Evolutionary conservation across 2,329 filamentous ascomycete genomes (phyloP).

Genomic region (Leptodontidium sp.): DNA sequence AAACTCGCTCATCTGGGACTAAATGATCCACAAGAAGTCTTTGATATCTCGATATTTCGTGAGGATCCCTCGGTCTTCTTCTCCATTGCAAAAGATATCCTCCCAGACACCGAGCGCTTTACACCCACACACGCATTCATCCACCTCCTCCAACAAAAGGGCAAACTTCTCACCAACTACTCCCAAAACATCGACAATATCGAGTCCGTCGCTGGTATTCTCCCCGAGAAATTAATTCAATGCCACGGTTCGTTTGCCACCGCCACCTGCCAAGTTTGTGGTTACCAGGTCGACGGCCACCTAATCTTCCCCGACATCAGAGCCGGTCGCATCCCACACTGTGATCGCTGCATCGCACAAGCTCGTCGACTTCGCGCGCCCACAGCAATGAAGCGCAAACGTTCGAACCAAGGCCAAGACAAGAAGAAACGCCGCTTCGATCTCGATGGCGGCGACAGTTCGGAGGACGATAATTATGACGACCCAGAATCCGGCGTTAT

Average conservation of each 20-base stretch:
- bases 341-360: slow-evolving; percentile 71
- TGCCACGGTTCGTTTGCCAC: slow-evolving; percentile 97
- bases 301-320: slow-evolving; percentile 82
- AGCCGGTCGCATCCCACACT: slow-evolving; percentile 78
- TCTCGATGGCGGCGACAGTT: slow-evolving; percentile 35
- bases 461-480: slow-evolving; percentile 60
- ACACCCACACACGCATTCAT: slow-evolving; percentile 97
- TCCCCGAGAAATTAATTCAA: slow-evolving; percentile 84
- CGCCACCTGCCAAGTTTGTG: slow-evolving; percentile 86
- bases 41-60: slow-evolving; percentile 87
- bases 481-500: slow-evolving; percentile 79
- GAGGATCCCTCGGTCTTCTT: slow-evolving; percentile 92
- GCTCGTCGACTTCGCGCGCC: slow-evolving; percentile 59
- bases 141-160: slow-evolving; percentile 83
- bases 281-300: slow-evolving; percentile 76
- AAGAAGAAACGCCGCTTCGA: slow-evolving; percentile 48
- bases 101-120: slow-evolving; percentile 81
- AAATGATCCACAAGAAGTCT: slow-evolving; percentile 89
- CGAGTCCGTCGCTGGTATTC: slow-evolving; percentile 85
- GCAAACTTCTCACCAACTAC: slow-evolving; percentile 94
- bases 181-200: slow-evolving; percentile 99
- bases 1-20: slow-evolving; percentile 80
- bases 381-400: slow-evolving; percentile 63
- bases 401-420: slow-evolving; percentile 61
- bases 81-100: slow-evolving; percentile 86